phyloP scores from a whole-genome alignment of 805 yeast species.

The Candida tallmaniae region DNA sequence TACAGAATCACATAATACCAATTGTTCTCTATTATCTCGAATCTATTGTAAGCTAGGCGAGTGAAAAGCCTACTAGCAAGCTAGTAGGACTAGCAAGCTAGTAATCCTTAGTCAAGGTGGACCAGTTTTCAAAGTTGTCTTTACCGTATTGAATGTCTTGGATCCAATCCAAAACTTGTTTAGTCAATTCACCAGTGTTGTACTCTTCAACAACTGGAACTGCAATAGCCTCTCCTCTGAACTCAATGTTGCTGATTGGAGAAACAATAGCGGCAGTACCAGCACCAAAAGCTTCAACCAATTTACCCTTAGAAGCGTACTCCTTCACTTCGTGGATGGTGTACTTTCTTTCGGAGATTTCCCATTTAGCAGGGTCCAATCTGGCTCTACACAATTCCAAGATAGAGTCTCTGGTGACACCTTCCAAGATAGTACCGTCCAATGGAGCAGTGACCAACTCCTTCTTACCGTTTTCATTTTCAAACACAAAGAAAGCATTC shows the following conservation, averaged over 20 bases:
- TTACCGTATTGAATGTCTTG: conserved; percentile 87
- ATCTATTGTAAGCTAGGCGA: too few relatives aligned
- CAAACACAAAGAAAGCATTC: conserved; percentile 89
- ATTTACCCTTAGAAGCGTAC: conserved; percentile 71
- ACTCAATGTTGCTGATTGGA: conserved; percentile 86
- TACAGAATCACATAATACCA: too few relatives aligned
- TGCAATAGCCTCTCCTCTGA: conserved; percentile 62
- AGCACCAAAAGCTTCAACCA: conserved; percentile 92
- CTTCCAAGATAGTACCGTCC: conserved; percentile 95
- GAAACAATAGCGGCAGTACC: conserved; percentile 98
- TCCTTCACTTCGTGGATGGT: conserved; percentile 78
- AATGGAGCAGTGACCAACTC: conserved; percentile 95
- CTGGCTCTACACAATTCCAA: conserved; percentile 71
- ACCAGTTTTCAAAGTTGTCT: conserved; percentile 57
- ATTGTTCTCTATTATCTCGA: too few relatives aligned
- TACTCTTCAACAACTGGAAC: conserved; percentile 76
- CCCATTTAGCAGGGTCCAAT: conserved; percentile 76
- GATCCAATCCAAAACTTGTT: conserved; percentile 79
- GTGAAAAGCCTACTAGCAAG: too few relatives aligned
- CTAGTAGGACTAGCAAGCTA: not conserved
- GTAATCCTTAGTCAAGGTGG: conserved; percentile 27
- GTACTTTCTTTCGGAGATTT: conserved; percentile 74
- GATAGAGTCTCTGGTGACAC: conserved; percentile 92
- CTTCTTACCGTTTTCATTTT: conserved; percentile 76
- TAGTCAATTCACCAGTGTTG: conserved; percentile 78